Base-by-base conservation (phyloP, 768 basidiomycete genomes). In the Amylocystis lapponica region DNA sequence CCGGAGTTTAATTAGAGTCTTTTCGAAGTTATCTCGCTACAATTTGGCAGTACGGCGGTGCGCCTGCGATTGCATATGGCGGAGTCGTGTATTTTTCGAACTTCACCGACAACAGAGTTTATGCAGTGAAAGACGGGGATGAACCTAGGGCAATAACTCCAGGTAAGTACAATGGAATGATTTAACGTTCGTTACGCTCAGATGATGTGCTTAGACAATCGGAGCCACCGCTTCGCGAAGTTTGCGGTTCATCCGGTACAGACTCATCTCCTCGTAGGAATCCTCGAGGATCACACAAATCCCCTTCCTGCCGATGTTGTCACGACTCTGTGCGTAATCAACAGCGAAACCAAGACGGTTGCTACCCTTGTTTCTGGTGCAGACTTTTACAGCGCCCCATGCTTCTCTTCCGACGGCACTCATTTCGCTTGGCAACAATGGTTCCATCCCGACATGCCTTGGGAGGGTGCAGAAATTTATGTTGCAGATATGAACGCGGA, bases 21-120 rank as follows among this genome's bases (percentile, higher is more conserved):
- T n/a, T n/a, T n/a, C n/a, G n/a, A n/a, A n/a, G n/a, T n/a, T n/a
- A n/a, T n/a, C n/a, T n/a, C n/a, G n/a, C n/a, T n/a, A n/a, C n/a
- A n/a, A n/a, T n/a, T n/a, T n/a, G n/a, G n/a, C 29, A 83, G 27
- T 86, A 86, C 39, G 83, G 85, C 0, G 85, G 85, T 8, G 75
- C 69, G 1, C 62, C 78, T 2, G 77, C 76, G 2, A 67, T 75
- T 21, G 75, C 76, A 1, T 58, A 72, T 44, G 64, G 63, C 30
- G 70, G 66, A 10, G 59, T 64, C 6, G 60, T 74, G 5, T 79
- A 79, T 59, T 86, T 83, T 53, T 79, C 79, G 4, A 64, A 79
- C 55, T 60, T 67, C 27, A 36, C 37, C 10, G 76, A 79, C 57
- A 72, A 72, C 2, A 65, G 75, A 10, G 66, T 83, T 0, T 85